Conservation (phyloP, 2,329 filamentous ascomycete genomes). For the Neonectria hederae region DNA sequence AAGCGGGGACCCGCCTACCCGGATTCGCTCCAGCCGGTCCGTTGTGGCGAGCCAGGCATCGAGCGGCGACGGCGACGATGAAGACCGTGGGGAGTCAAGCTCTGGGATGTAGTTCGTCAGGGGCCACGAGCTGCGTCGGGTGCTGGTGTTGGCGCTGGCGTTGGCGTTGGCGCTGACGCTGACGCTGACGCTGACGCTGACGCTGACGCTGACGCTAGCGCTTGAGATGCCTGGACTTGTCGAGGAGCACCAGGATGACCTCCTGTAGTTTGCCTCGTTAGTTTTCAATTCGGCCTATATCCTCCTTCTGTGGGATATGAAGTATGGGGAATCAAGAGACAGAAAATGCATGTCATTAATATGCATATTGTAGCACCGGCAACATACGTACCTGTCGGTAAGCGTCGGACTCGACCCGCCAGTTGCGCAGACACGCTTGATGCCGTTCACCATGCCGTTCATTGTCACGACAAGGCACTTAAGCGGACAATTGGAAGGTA, state of each 20-base stretch:
- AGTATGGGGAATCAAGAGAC: neutral
- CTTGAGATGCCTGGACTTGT: neutral
- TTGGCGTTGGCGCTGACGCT: too few relatives aligned
- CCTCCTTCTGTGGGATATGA: neutral
- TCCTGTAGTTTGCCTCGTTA: constrained; percentile 2
- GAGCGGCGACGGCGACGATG: constrained; percentile 1
- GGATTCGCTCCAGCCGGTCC: constrained; percentile 24
- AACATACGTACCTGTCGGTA: constrained; percentile 9
- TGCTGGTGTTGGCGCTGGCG: neutral
- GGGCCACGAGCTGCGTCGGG: constrained; percentile 15
- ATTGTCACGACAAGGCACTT: neutral
- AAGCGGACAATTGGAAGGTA: neutral
- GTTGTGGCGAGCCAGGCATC: constrained; percentile 8
- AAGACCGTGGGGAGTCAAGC: neutral
- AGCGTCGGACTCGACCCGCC: constrained; percentile 5
- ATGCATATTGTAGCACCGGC: neutral
- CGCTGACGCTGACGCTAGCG: neutral
- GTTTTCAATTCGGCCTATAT: neutral
- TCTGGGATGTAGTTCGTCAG: neutral
- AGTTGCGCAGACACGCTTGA: constrained; percentile 2
- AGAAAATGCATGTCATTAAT: neutral
- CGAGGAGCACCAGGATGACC: neutral
- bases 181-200: neutral
- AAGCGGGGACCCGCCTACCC: constrained; percentile 11
- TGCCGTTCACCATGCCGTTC: constrained; percentile 8